Base-by-base conservation (phyloP, 441 rosid species). In the Bocquillonia castaneifolia region DNA sequence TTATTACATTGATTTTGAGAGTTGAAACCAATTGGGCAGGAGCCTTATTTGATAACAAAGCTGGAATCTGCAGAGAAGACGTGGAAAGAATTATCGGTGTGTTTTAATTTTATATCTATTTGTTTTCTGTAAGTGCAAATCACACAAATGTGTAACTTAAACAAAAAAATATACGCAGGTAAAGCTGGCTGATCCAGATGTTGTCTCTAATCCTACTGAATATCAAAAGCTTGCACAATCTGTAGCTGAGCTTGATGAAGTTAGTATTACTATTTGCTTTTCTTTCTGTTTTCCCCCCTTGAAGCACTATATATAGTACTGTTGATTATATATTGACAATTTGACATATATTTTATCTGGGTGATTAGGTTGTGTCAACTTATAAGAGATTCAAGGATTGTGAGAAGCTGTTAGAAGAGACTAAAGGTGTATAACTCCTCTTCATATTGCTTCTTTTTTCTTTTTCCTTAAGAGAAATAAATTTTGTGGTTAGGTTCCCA, bases 61-160 rank as follows among this genome's bases (percentile, higher is more conserved):
- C 85, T 93, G 80, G 90, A 91, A 76, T 91, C 98, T 53, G 96
- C 93, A 0, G 97, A 86, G 86, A 93, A 83, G 79, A 91, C 97
- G 3, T 91, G 98, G 97, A 89, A 91, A 67, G 98, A 90, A 59
- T 71, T 93, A 61, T 88, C 98, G 72, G 97, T 93, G 72, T n/a
- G 85, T 56, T 71, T 70, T n/a, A n/a, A n/a, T 31, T 54, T 53
- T 17, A 20, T 42, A 6, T n/a, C 29, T 17, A 32, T 20, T 25
- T 36, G 25, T 58, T 5, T 26, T 17, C 1, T 51, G 44, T 28
- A 52, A 50, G 3, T 12, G 5, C 12, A 40, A 40, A 36, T 4
- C 10, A 36, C 10, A 3, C 4, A 36, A 36, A 3, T 36, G 6
- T 36, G 40, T 42, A 50, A 28, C 54, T 31, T 14, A 39, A 34